phyloP scores from a whole-genome alignment of 768 basidiomycete genomes.

The Phaeolepiota aurea region DNA sequence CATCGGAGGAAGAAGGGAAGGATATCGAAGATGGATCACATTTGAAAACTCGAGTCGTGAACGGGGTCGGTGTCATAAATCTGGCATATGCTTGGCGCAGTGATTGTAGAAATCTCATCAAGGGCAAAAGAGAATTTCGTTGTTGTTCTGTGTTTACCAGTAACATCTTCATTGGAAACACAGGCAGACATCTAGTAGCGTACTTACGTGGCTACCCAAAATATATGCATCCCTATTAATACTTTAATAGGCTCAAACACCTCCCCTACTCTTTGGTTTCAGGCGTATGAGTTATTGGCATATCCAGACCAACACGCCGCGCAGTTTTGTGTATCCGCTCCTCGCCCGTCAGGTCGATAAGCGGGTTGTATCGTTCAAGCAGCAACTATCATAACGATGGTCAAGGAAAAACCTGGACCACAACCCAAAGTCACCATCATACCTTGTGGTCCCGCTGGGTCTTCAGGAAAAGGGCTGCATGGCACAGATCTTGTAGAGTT shows the following conservation, averaged over 20 bases:
- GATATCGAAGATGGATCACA: slow-evolving; percentile 60
- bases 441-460: slow-evolving; percentile 78
- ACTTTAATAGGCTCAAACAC: not conserved
- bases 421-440: slow-evolving; percentile 9
- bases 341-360: slow-evolving; percentile 68
- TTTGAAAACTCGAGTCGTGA: slow-evolving; percentile 35
- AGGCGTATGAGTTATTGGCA: slow-evolving; percentile 43
- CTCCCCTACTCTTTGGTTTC: slow-evolving; percentile 12
- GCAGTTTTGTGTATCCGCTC: slow-evolving; percentile 83
- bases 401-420: not conserved
- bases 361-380: slow-evolving; percentile 83
- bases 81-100: slow-evolving; percentile 21
- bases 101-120: slow-evolving; percentile 16
- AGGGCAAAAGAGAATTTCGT: slow-evolving; percentile 9
- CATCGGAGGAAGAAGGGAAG: slow-evolving; percentile 36
- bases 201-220: too few species aligned
- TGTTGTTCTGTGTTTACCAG: slow-evolving; percentile 3
- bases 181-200: too few species aligned
- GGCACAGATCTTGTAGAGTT: slow-evolving; percentile 42
- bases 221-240: too few species aligned
- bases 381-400: slow-evolving; percentile 40
- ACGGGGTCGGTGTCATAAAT: slow-evolving; percentile 13
- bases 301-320: slow-evolving; percentile 77
- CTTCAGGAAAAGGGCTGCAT: slow-evolving; percentile 57
- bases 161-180: too few species aligned